Evolutionary conservation across 371 early-diverging fungal species (phyloP), one percentile per base, ranked within the genome.

Genomic region (Lichtheimia ramosa): DNA sequence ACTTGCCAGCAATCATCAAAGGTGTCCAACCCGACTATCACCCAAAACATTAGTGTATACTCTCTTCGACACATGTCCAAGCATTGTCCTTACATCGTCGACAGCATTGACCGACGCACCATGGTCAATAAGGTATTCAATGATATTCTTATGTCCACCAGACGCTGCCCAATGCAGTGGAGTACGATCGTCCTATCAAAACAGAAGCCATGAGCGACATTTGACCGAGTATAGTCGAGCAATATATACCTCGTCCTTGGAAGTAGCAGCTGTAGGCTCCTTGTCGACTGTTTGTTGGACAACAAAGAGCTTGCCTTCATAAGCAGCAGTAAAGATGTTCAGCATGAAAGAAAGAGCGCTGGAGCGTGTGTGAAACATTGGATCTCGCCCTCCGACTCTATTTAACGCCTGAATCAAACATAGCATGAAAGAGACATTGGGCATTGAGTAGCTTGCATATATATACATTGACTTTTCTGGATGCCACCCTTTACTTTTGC

Each of bases 81-180:
- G 10, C 46, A n/a, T 27, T 51, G 42, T 28, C 10, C 23, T 64
- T 72, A 80, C 85, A 62, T 86, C 84, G 64, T 86, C 87, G 25
- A 57, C 58, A 5, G 51, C 75, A 63, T 89, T 76, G 14, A 87
- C 71, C 34, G 73, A 65, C 0, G 85, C 85, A 13, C 82, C 83
- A 27, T 84, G 70, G 12, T 77, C 70, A 0, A 95, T 54, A 42
- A 95, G 75, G 60, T 82, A 90, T 34, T 86, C 75, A 3, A 87
- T 82, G 23, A 93, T 65, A 23, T 85, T 77, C 10, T 64, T 61
- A 56, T 83, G 87, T 42, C 90, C 92, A 56, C 88, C 89, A 14
- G 90, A 89, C 0, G 87, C 81, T 25, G 86, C 88, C 77, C 80
- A 74, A 59, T 76, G 77, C 20, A 71, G 51, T 25, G 68, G 71